phyloP scores from a whole-genome alignment of 176 grass and related monocot species.

The Lolium rigidum region DNA sequence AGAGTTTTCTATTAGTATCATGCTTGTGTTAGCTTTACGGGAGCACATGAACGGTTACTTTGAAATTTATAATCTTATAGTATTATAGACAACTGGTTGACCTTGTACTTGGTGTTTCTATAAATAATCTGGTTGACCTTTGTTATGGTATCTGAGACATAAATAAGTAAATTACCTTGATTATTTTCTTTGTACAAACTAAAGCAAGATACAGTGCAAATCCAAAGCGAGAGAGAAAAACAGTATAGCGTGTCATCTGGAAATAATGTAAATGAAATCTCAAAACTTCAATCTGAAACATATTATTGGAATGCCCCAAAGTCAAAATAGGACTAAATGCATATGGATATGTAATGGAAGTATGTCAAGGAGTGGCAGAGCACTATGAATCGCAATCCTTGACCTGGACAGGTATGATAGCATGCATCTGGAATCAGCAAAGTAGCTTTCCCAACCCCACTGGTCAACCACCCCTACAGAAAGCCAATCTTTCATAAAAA shows the following conservation, averaged over 20 bases:
- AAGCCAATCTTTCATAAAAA: neutral
- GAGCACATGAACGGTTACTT: neutral
- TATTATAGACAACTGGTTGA: slow-evolving; percentile 6
- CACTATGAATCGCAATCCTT: neutral
- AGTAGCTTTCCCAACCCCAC: neutral
- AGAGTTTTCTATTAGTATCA: slow-evolving; percentile 12
- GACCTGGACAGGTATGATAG: slow-evolving; percentile 4
- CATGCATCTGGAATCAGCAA: neutral
- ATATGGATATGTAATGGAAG: slow-evolving; percentile 10
- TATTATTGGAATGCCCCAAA: neutral
- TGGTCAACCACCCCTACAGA: slow-evolving; percentile 8
- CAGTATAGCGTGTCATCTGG: neutral
- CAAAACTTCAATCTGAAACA: neutral
- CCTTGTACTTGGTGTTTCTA: neutral
- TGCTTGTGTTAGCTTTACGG: slow-evolving; percentile 6
- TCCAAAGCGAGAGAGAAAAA: neutral
- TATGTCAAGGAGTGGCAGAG: slow-evolving; percentile 23
- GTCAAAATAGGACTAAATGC: neutral
- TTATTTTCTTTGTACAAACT: neutral
- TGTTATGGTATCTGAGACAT: neutral
- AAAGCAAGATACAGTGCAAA: neutral
- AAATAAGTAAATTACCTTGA: neutral
- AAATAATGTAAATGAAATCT: neutral
- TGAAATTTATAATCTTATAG: neutral
- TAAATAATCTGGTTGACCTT: neutral